A percentile compares a stretch with the other conserved stretches of the same genome.
phyloP scores from a whole-genome alignment of 2,329 filamentous ascomycete genomes.

The Taxawa tesnikishii region DNA sequence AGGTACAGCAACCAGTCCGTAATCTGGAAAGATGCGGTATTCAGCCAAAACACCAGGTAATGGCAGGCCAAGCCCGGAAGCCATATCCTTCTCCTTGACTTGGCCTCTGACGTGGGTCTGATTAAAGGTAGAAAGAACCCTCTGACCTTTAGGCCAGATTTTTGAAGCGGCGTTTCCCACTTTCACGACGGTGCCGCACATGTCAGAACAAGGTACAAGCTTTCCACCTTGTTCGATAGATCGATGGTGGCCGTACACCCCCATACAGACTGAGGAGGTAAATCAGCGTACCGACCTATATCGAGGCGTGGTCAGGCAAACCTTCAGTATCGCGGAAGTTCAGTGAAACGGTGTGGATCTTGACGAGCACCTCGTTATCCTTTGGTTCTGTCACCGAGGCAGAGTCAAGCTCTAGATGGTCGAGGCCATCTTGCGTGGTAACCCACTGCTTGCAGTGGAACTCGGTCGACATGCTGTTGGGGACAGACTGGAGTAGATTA shows the following conservation, averaged over 20 bases:
- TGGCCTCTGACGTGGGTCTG: slow-evolving; percentile 31
- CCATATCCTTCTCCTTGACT: slow-evolving; percentile 34
- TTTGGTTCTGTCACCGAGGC: slow-evolving; percentile 9
- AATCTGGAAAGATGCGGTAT: slow-evolving; percentile 29
- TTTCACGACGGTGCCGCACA: slow-evolving; percentile 49
- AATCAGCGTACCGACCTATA: neutral
- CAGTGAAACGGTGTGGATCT: slow-evolving; percentile 39
- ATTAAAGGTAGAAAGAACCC: slow-evolving; percentile 39
- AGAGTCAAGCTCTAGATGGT: slow-evolving; percentile 22
- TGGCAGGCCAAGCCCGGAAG: slow-evolving; percentile 33
- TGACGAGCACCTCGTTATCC: slow-evolving; percentile 33
- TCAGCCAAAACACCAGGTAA: slow-evolving; percentile 31
- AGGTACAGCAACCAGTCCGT: slow-evolving; percentile 23
- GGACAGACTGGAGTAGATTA: too few relatives aligned
- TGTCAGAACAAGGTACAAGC: slow-evolving; percentile 57
- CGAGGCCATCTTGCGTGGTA: slow-evolving; percentile 29
- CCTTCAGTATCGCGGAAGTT: slow-evolving; percentile 40
- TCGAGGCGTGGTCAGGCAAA: slow-evolving; percentile 6
- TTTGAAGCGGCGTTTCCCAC: slow-evolving; percentile 19
- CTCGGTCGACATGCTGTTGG: too few relatives aligned
- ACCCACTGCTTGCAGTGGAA: slow-evolving; percentile 32
- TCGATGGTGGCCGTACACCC: slow-evolving; percentile 55
- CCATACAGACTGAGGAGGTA: slow-evolving; percentile 42
- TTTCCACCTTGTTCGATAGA: slow-evolving; percentile 29
- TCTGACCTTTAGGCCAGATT: slow-evolving; percentile 13